Evolutionary conservation across 2,329 filamentous ascomycete species (phyloP), one percentile per base, ranked within the genome.

Genomic region (Botryotinia convoluta): DNA sequence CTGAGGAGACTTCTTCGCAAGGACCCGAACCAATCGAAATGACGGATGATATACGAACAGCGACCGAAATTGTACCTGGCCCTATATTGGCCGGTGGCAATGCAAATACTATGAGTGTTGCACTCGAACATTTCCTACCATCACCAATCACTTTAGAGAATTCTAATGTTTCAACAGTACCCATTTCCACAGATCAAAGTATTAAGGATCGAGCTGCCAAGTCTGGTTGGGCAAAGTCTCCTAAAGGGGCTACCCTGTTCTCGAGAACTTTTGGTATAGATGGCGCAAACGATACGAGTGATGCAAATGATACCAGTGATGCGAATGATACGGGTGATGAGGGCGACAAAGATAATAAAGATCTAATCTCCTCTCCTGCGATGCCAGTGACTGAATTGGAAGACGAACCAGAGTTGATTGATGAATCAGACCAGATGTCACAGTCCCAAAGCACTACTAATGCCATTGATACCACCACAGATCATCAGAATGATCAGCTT

Each of bases 271-370:
- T 73, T 48, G 26, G 68, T 37, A 45, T 71, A 35, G 72, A 73
- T 64, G 72, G 67, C 37, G 67, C 67, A 22, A 63, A 71, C 35
- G 72, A 73, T 42, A 20, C 35, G 9, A 65, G 44, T 32, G 65
- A 73, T 57, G n/a, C 51, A 16, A 57, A 57, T 57, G 51, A 57
- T 29, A 32, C n/a, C n/a, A 57, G 51, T 64, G 72, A 60, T 63
- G 59, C 59, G 14, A 63, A 71, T 62, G 72, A 73, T n/a, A 20
- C 32, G 9, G 51, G 44, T n/a, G 65, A 73, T 18, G 72, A 70
- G 9, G 45, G 20, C n/a, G 61, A 73, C 29, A 10, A 71, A n/a
- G 26, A 26, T 51, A 69, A 54, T 10, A 20, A 61, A 22, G 57
- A 35, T 57, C 37, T 42, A 10, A 26, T 63, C n/a, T 45, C 37